Base-by-base conservation (phyloP, 495 filamentous ascomycete genomes). In the Lophium mytilinum region DNA sequence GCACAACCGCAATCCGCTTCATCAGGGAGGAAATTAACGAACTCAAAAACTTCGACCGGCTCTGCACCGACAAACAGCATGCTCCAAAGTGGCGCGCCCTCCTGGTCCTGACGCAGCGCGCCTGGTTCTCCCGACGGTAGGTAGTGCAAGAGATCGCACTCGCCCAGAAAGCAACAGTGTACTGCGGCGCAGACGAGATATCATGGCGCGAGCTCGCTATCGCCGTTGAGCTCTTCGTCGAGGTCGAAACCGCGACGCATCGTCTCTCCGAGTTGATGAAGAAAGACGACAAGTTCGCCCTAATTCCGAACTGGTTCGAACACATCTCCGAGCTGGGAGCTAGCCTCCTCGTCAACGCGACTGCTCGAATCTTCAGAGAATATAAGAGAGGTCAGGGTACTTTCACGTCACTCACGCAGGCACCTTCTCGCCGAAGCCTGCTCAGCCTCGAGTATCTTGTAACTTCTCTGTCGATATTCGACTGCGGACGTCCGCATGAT, bases 331-430 rank as follows among this genome's bases (percentile, higher is more conserved):
- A 53, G 15, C 61, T 72, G 7, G 69, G 71, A 1, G 71, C 72
- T 1, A 71, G 64, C 18, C 60, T 65, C 4, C 50, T 75, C 7
- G 71, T 75, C 3, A 53, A 72, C 10, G 69, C 66, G 12, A 71
- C 66, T 3, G 64, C 54, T 11, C 66, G 67, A 9, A 54, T 75
- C 4, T 75, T 71, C 46, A 57, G 68, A 30, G 39, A 55, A 10
- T 52, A 59, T 10, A 66, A 61, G 59, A 54, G 11, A 64, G 37
- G 52, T 48, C 46, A 37, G 2, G 18, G n/a, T 4, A 48, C 11
- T 33, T 9, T 8, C 33, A 55, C n/a, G 57, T 19, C 35, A 18
- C 55, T 18, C 40, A 18, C 58, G n/a, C n/a, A n/a, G n/a, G n/a
- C n/a, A n/a, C n/a, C n/a, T n/a, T n/a, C n/a, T n/a, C n/a, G n/a